These are phyloP conservation scores for Rhynchosporium graminicola DNA, from an alignment of 2,329 filamentous ascomycete species.

Conservation along the genomic window DNA sequence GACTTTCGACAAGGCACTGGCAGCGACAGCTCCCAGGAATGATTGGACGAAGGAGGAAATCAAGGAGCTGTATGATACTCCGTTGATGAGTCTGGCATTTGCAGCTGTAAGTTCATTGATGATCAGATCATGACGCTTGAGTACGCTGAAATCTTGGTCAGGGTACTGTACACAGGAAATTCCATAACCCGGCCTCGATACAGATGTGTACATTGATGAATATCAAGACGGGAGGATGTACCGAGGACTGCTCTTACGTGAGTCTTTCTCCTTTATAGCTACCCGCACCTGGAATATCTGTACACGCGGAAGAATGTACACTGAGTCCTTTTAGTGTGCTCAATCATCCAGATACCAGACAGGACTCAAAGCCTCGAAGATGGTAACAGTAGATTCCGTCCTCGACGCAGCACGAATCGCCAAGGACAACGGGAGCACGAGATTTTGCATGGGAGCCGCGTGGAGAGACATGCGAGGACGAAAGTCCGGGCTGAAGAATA, in stretches of 20 bases:
- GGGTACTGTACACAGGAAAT: conserved; percentile 78
- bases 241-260: conserved; percentile 83
- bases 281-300: too few relatives aligned
- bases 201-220: conserved; percentile 96
- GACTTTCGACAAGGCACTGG: conserved; percentile 50
- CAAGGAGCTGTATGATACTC: conserved; percentile 76
- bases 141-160: conserved; percentile 42
- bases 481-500: conserved; percentile 79
- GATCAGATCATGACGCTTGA: not conserved
- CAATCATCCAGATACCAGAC: conserved; percentile 80
- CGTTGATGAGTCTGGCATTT: conserved; percentile 76
- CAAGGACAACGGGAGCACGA: conserved; percentile 80
- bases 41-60: conserved; percentile 85
- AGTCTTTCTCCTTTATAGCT: conserved; percentile 1
- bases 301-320: too few relatives aligned
- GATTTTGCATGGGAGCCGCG: conserved; percentile 94
- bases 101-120: conserved; percentile 59
- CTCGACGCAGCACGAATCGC: conserved; percentile 75
- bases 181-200: conserved; percentile 80
- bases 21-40: conserved; percentile 62
- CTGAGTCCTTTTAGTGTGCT: conserved; percentile 54
- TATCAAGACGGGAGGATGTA: conserved; percentile 93
- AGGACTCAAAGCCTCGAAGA: conserved; percentile 76
- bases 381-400: conserved; percentile 78
- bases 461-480: conserved; percentile 94